Evolutionary conservation across 306 rosid genomes (phyloP).

Genomic region (Clitoria ternatea): DNA sequence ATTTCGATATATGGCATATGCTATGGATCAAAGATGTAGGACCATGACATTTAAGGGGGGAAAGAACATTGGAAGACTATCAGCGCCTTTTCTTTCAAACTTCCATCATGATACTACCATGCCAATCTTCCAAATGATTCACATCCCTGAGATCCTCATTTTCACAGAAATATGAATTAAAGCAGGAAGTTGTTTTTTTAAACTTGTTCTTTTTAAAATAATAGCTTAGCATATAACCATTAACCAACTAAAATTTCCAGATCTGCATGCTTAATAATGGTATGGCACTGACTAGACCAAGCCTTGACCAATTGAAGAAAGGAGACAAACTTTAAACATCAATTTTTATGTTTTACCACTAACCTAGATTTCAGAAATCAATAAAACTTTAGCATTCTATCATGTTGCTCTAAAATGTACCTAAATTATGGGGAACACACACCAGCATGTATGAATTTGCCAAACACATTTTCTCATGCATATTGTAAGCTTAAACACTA

Average conservation of each 20-base stretch:
- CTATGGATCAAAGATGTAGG: background rate
- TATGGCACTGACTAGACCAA: background rate
- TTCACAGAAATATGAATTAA: background rate
- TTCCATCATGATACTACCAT: background rate
- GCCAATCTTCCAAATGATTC: background rate
- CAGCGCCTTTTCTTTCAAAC: background rate
- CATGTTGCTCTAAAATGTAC: background rate
- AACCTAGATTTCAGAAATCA: background rate
- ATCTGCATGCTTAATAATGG: background rate
- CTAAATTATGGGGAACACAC: background rate
- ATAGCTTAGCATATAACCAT: too few relatives aligned
- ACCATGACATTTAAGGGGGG: background rate
- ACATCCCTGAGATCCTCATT: background rate
- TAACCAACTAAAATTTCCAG: too few relatives aligned
- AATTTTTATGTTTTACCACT: background rate
- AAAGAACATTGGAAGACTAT: background rate
- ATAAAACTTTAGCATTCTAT: background rate
- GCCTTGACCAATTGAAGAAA: slow-evolving; percentile 6
- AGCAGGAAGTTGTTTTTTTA: background rate
- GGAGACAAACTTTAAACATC: background rate
- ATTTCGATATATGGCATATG: background rate
- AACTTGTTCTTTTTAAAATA: too few relatives aligned
- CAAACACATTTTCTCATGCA: background rate
- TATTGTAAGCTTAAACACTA: background rate
- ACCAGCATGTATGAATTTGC: background rate